Evolutionary conservation across 768 basidiomycete genomes (phyloP).

Genomic region (Lentinula boryana): DNA sequence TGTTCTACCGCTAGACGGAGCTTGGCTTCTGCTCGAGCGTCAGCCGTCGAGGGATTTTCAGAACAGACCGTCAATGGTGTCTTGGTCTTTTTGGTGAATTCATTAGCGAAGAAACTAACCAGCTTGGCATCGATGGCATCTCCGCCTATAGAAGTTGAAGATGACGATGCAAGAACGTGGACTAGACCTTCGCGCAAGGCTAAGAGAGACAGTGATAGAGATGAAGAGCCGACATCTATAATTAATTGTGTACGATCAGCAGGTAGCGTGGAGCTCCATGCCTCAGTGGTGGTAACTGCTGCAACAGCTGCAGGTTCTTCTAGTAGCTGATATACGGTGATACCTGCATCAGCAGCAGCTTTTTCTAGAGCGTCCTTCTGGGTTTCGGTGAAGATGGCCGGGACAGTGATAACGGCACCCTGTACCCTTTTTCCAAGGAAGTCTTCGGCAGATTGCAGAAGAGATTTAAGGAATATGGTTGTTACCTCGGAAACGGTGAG

Average conservation of each 20-base stretch:
- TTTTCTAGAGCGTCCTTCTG: conserved; percentile 68
- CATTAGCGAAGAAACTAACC: conserved; percentile 88
- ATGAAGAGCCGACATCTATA: conserved; percentile 77
- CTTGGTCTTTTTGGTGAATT: conserved; percentile 96
- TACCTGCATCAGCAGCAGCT: conserved; percentile 75
- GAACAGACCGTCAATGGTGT: conserved; percentile 61
- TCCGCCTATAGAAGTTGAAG: conserved; percentile 49
- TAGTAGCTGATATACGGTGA: conserved; percentile 79
- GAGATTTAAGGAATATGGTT: conserved; percentile 77
- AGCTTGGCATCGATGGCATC: conserved; percentile 76
- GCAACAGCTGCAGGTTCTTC: conserved; percentile 83
- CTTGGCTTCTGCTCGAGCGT: conserved; percentile 89
- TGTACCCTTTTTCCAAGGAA: conserved; percentile 78
- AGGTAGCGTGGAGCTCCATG: conserved; percentile 32
- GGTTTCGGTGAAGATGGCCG: conserved; percentile 62
- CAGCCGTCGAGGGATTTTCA: conserved; percentile 34
- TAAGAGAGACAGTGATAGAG: conserved; percentile 62
- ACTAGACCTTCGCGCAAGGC: conserved; percentile 73
- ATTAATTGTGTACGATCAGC: conserved; percentile 73
- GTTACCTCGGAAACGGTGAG: conserved; percentile 82
- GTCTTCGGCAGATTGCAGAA: conserved; percentile 83
- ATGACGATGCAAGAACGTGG: conserved; percentile 50
- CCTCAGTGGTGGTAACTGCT: conserved; percentile 44
- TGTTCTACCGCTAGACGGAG: conserved; percentile 89
- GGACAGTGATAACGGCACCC: conserved; percentile 81